Evolutionary conservation across 352 stramenopile genomes (phyloP).

Genomic region (Phytopythium ostracodes): DNA sequence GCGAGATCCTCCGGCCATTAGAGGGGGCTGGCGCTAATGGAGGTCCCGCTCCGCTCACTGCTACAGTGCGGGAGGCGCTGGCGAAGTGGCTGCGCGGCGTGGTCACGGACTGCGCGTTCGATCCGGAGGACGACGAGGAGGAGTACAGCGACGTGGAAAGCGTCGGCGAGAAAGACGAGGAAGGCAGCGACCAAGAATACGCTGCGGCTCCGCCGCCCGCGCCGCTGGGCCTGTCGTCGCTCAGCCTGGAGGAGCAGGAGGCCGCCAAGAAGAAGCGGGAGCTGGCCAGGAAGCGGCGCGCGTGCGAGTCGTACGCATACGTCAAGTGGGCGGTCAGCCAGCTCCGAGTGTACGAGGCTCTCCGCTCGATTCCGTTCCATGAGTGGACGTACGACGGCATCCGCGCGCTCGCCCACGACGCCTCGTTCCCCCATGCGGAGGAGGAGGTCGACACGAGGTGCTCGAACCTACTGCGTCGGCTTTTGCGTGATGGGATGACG

Average conservation of each 20-base stretch:
- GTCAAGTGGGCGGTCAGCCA: conserved; percentile 21
- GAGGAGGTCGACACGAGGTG: conserved; percentile 7
- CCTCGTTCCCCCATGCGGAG: neutral
- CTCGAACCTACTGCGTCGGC: conserved; percentile 9
- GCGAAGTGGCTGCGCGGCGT: conserved; percentile 15
- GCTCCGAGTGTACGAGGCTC: conserved; percentile 17
- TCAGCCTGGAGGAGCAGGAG: conserved; percentile 1
- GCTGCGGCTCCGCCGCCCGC: neutral
- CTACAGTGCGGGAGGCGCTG: conserved; percentile 7
- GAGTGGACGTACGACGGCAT: conserved; percentile 10
- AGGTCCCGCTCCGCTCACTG: neutral
- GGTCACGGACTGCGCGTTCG: conserved; percentile 14
- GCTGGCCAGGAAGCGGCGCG: conserved; percentile 6
- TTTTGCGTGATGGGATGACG: conserved; percentile 10
- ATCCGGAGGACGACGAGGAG: conserved; percentile 12
- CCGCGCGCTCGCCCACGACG: neutral
- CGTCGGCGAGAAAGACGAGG: conserved; percentile 9
- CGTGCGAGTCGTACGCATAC: conserved; percentile 11
- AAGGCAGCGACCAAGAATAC: conserved; percentile 10
- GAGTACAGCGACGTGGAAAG: conserved; percentile 15
- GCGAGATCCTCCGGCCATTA: conserved; percentile 7
- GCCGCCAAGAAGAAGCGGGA: neutral
- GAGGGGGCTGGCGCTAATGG: neutral
- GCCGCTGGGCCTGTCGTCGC: neutral
- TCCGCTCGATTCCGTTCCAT: conserved; percentile 13